Evolutionary conservation across 2,329 filamentous ascomycete genomes (phyloP), one percentile per base, ranked within the genome.

Genomic region (Achaetomium macrosporum): DNA sequence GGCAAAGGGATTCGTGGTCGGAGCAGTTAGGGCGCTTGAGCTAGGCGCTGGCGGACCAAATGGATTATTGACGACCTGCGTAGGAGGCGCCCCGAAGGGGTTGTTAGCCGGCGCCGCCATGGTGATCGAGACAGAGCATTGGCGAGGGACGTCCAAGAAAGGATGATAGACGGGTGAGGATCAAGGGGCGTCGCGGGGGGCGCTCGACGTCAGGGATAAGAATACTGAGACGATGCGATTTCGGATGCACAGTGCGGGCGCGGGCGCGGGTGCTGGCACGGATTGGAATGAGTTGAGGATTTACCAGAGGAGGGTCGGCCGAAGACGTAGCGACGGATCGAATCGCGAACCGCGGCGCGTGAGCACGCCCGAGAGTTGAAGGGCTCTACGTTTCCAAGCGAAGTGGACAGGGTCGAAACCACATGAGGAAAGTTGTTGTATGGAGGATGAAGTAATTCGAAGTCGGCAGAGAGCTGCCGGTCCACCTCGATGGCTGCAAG

Each of bases 31-130:
- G 45, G 9, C 19, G 42, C 10, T 46, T 49, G 30, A 40, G 33
- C 5, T 17, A 33, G 53, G 19, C 12, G 31, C 31, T n/a, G 50
- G 36, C 9, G 47, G 36, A n/a, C 50, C 42, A 20, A 53, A 56
- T 13, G 47, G 31, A 42, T 53, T 53, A 11, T 46, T 36, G 9
- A 17, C 37, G 15, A 45, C 52, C 56, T 54, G 54, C 40, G 16
- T 29, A 30, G 47, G 47, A 43, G 59, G 56, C 51, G 51, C 53
- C 60, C 62, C 62, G 56, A 64, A 63, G 46, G 63, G 61, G 51
- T 64, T 63, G 50, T 57, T 60, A 59, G 53, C 56, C 51, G 59
- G 56, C 52, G 58, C 57, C 53, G 53, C 58, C 58, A 59, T 61
- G 50, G 40, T 57, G 40, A 42, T 47, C 41, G 46, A 50, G 48